Percentiles rank a stretch among this genome's conserved stretches.
Evolutionary conservation across 495 filamentous ascomycete species (phyloP).

Genomic region (Tuber melanosporum): DNA sequence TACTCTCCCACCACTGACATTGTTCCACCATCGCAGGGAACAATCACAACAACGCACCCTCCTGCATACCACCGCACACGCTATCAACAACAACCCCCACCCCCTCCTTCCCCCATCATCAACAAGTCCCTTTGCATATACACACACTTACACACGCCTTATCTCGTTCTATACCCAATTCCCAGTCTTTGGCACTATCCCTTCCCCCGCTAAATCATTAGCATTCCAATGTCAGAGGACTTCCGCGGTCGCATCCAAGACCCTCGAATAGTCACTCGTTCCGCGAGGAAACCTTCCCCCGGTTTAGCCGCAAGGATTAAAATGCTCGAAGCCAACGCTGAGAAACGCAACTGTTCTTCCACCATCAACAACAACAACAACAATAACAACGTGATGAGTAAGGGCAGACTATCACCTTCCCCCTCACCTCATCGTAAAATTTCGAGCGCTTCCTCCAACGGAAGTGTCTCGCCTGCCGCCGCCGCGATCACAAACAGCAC

Average conservation of each 20-base stretch:
- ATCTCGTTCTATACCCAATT: background rate
- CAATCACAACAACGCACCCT: slow-evolving; percentile 4
- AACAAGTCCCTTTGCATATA: background rate
- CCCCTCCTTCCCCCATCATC: background rate
- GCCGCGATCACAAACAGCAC: slow-evolving; percentile 22
- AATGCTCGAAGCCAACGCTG: slow-evolving; percentile 42
- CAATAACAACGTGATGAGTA: slow-evolving; percentile 12
- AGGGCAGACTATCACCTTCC: slow-evolving; percentile 35
- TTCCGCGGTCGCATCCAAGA: slow-evolving; percentile 40
- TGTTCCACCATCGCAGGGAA: background rate
- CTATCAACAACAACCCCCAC: slow-evolving; percentile 1
- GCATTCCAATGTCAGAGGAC: slow-evolving; percentile 35
- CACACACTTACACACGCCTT: background rate
- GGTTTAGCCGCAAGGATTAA: slow-evolving; percentile 42
- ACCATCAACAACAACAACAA: background rate
- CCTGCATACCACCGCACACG: background rate
- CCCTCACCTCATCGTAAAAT: slow-evolving; percentile 39
- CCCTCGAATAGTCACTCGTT: slow-evolving; percentile 33
- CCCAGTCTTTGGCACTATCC: background rate
- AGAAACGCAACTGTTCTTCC: slow-evolving; percentile 35
- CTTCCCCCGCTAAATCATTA: background rate
- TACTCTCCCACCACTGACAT: background rate
- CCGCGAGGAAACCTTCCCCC: slow-evolving; percentile 39
- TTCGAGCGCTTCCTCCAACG: slow-evolving; percentile 19
- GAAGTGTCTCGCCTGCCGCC: slow-evolving; percentile 15